A percentile compares a stretch with the other conserved stretches of the same genome.
These are phyloP conservation scores for Stagonosporopsis rhizophila DNA, from an alignment of 2,329 filamentous ascomycete species.

Conservation along the genomic window DNA sequence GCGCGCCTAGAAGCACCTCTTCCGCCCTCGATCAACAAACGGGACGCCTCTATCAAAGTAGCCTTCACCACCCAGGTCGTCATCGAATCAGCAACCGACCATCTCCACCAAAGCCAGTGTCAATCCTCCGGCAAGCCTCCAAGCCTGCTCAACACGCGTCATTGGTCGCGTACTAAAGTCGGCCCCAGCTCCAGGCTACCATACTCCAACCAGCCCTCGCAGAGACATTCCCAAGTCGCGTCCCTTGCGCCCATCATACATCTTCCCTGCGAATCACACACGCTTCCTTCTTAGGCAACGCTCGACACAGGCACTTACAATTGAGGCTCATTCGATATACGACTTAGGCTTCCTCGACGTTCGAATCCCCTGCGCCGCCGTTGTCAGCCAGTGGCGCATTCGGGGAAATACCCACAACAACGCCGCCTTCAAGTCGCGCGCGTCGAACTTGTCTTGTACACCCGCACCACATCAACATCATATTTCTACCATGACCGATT, in stretches of 20 bases:
- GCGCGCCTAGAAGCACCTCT: slow-evolving; percentile 41
- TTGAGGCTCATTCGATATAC: slow-evolving; percentile 26
- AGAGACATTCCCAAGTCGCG: slow-evolving; percentile 34
- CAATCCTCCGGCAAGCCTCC: slow-evolving; percentile 34
- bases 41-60: slow-evolving; percentile 32
- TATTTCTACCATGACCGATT: slow-evolving; percentile 53
- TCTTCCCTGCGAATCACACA: slow-evolving; percentile 31
- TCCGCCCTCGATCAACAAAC: slow-evolving; percentile 44
- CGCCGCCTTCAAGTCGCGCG: slow-evolving; percentile 36
- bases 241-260: slow-evolving; percentile 30
- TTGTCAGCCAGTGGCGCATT: slow-evolving; percentile 44
- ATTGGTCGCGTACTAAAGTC: slow-evolving; percentile 44
- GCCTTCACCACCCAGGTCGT: slow-evolving; percentile 30
- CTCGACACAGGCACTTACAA: slow-evolving; percentile 21
- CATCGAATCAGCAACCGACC: slow-evolving; percentile 28
- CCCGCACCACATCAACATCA: slow-evolving; percentile 24
- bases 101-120: slow-evolving; percentile 22
- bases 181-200: slow-evolving; percentile 44
- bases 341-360: slow-evolving; percentile 28
- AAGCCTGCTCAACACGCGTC: slow-evolving; percentile 24
- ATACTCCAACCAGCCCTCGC: slow-evolving; percentile 39
- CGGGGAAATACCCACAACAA: slow-evolving; percentile 39
- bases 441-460: slow-evolving; percentile 32
- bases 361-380: slow-evolving; percentile 28
- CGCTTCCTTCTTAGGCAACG: slow-evolving; percentile 37